Evolutionary conservation across 345 rosid species (phyloP).

Genomic region (Citrus medica): DNA sequence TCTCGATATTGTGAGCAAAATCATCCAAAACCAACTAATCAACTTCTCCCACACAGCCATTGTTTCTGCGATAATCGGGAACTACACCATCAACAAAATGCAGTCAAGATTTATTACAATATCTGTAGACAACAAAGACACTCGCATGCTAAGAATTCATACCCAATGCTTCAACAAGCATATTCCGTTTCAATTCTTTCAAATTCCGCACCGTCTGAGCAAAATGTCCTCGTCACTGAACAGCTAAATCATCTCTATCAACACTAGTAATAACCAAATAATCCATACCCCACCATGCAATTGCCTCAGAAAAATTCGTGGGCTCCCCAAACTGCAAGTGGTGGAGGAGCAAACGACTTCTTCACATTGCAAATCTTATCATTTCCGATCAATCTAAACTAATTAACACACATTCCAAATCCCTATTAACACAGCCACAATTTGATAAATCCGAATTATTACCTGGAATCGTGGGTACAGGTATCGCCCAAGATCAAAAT

Average conservation of each 20-base stretch:
- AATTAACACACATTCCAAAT: not conserved
- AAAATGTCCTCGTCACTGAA: constrained; percentile 80
- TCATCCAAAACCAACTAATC: constrained; percentile 82
- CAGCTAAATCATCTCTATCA: constrained; percentile 79
- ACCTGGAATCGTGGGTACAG: constrained; percentile 94
- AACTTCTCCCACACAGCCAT: constrained; percentile 76
- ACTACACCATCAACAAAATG: constrained; percentile 37
- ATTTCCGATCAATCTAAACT: not conserved
- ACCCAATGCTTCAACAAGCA: constrained; percentile 94
- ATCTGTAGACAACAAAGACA: not conserved
- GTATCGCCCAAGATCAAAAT: constrained; percentile 94
- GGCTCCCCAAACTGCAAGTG: constrained; percentile 81
- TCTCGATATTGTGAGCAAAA: constrained; percentile 75
- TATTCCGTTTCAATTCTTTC: constrained; percentile 76
- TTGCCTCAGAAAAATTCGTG: constrained; percentile 84
- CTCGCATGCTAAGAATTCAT: not conserved
- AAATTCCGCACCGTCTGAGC: constrained; percentile 63
- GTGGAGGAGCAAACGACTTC: constrained; percentile 92
- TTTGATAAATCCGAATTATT: not conserved
- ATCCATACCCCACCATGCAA: constrained; percentile 95
- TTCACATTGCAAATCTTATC: constrained; percentile 86
- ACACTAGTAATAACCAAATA: constrained; percentile 87
- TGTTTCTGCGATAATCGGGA: constrained; percentile 88
- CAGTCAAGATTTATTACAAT: not conserved
- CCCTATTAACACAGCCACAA: not conserved